phyloP scores from a whole-genome alignment of 352 stramenopile species.

The Pythium grandisporangium region DNA sequence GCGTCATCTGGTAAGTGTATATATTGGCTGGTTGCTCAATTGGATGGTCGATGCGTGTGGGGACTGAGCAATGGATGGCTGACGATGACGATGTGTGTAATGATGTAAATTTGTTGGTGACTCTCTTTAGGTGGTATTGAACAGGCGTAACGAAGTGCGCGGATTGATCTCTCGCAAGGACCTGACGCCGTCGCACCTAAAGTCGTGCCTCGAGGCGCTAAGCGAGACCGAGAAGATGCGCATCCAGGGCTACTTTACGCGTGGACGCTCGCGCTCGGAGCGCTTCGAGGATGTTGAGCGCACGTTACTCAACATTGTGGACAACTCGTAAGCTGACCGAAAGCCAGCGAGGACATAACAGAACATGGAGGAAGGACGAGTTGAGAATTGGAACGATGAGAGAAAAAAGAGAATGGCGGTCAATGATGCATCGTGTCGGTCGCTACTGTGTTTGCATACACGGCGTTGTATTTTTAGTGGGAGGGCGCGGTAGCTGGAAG shows the following conservation, averaged over 20 bases:
- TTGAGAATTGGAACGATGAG: no score
- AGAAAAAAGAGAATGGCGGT: no score
- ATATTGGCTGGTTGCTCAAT: neutral
- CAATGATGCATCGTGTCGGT: no score
- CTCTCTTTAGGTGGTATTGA: conserved; percentile 76
- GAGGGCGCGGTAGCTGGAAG: no score
- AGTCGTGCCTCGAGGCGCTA: conserved; percentile 64
- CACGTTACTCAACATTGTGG: conserved; percentile 70
- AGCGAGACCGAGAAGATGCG: conserved; percentile 75
- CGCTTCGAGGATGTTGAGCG: conserved; percentile 80
- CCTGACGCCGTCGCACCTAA: conserved; percentile 73
- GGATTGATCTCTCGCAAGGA: conserved; percentile 86
- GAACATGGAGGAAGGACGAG: no score
- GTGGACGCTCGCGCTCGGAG: conserved; percentile 51
- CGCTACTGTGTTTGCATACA: no score
- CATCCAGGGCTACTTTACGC: conserved; percentile 81
- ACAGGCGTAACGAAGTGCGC: conserved; percentile 85
- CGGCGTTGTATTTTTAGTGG: conserved; percentile 20
- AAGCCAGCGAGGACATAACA: no score
- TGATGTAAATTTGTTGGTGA: no score
- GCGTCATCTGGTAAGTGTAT: conserved; percentile 79
- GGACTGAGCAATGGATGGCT: no score
- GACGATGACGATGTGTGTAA: no score
- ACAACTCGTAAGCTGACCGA: conserved; percentile 87
- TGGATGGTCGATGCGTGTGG: no score